Evolutionary conservation across 176 grass and related monocot species (phyloP).

Genomic region (Musa beccarii): DNA sequence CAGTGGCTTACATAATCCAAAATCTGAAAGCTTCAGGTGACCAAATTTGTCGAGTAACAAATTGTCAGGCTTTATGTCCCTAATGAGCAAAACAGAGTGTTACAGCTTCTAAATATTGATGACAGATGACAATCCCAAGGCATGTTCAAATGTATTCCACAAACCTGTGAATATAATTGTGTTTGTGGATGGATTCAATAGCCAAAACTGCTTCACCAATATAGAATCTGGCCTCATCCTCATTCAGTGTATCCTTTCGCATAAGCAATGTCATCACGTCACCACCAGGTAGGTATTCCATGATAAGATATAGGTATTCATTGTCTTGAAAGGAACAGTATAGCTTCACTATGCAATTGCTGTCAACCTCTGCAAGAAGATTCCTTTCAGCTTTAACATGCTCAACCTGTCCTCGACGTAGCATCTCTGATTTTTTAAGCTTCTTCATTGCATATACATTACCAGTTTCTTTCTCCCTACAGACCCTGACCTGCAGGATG

Average conservation of each 20-base stretch:
- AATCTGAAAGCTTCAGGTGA: conserved; percentile 46
- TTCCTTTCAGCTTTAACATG: conserved; percentile 99
- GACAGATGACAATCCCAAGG: not conserved
- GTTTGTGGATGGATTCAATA: conserved; percentile 89
- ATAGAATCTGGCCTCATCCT: conserved; percentile 88
- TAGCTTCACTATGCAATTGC: conserved; percentile 86
- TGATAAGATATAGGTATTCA: conserved; percentile 88
- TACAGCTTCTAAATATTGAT: not conserved
- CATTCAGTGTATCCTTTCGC: conserved; percentile 83
- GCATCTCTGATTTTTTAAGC: conserved; percentile 94
- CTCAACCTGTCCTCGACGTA: conserved; percentile 95
- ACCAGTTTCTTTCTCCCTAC: conserved; percentile 77
- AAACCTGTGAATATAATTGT: conserved; percentile 96
- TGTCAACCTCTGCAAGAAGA: conserved; percentile 93
- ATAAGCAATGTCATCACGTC: conserved; percentile 99
- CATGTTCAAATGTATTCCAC: not conserved
- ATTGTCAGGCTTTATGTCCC: conserved; percentile 54
- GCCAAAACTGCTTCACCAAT: conserved; percentile 80
- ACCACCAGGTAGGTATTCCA: conserved; percentile 96
- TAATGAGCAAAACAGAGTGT: conserved; percentile 24
- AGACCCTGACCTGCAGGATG: conserved; percentile 78
- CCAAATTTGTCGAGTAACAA: conserved; percentile 38
- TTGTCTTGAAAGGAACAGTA: conserved; percentile 95
- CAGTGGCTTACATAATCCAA: conserved; percentile 43
- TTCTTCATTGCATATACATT: conserved; percentile 99